A percentile compares a stretch with the other conserved stretches of the same genome.
Conservation (phyloP, 2,329 filamentous ascomycete genomes). For the Calonectria montana region DNA sequence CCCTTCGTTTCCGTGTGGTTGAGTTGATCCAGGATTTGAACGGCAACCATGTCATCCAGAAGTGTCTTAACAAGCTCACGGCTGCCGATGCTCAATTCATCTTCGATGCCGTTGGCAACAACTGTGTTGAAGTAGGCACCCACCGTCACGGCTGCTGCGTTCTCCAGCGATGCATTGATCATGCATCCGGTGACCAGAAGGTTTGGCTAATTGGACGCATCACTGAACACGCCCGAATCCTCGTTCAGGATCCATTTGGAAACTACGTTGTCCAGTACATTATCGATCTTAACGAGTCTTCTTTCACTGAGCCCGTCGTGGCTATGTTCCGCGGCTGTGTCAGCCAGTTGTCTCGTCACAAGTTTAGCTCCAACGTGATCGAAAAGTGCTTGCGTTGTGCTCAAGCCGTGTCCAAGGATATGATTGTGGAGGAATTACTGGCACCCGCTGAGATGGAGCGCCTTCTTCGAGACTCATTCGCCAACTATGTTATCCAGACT, state of each 20-base stretch:
- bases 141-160: slow-evolving; percentile 99
- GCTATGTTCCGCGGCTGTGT: slow-evolving; percentile 80
- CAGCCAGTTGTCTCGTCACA: slow-evolving; percentile 85
- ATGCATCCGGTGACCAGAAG: slow-evolving; percentile 92
- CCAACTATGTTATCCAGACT: slow-evolving; percentile 98
- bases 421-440: slow-evolving; percentile 87
- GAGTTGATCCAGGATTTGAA: slow-evolving; percentile 97
- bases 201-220: slow-evolving; percentile 87
- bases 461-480: slow-evolving; percentile 90
- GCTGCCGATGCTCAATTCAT: slow-evolving; percentile 92
- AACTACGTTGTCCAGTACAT: slow-evolving; percentile 99
- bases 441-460: slow-evolving; percentile 82
- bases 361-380: slow-evolving; percentile 99
- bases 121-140: slow-evolving; percentile 92
- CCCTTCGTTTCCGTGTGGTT: slow-evolving; percentile 86
- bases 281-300: slow-evolving; percentile 88
- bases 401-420: slow-evolving; percentile 77
- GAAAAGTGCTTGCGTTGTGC: slow-evolving; percentile 95
- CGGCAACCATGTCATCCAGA: slow-evolving; percentile 99
- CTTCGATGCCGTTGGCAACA: slow-evolving; percentile 88
- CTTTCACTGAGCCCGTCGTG: slow-evolving; percentile 91
- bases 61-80: slow-evolving; percentile 95
- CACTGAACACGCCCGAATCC: slow-evolving; percentile 84
- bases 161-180: slow-evolving; percentile 97
- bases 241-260: slow-evolving; percentile 97